A percentile compares a stretch with the other conserved stretches of the same genome.
phyloP scores from a whole-genome alignment of 257 asterid genomes.

The Vinca minor region DNA sequence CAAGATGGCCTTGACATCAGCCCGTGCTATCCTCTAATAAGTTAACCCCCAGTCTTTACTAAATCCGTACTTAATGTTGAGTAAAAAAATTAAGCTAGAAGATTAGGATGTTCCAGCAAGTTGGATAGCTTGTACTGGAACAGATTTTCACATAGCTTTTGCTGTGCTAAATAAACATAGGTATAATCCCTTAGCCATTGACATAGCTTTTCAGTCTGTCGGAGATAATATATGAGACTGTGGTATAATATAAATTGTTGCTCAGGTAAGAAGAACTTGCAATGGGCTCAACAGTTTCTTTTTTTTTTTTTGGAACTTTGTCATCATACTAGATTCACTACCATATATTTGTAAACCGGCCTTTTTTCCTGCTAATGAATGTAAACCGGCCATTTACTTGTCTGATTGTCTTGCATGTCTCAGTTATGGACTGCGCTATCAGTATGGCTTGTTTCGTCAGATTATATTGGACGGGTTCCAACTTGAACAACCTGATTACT shows the following conservation, averaged over 20 bases:
- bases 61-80: neutral
- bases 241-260: neutral
- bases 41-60: neutral
- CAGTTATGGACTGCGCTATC: constrained; percentile 52
- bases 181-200: neutral
- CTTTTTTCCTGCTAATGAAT: too few species aligned
- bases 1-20: neutral
- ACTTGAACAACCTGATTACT: constrained; percentile 48
- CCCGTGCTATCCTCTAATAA: constrained; percentile 1
- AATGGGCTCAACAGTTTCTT: neutral
- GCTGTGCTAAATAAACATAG: neutral
- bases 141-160: too few species aligned
- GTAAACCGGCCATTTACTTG: constrained; percentile 10
- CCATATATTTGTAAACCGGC: constrained; percentile 6
- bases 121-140: neutral
- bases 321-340: neutral
- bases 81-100: too few species aligned
- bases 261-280: neutral
- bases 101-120: neutral
- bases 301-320: neutral
- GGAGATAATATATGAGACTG: neutral
- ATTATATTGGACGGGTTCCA: constrained; percentile 44
- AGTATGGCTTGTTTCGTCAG: constrained; percentile 47
- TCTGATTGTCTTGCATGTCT: constrained; percentile 8
- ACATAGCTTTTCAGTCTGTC: neutral